Evolutionary conservation across 1,139 yeast species (phyloP).

Genomic region (Hansenula lynferdii): DNA sequence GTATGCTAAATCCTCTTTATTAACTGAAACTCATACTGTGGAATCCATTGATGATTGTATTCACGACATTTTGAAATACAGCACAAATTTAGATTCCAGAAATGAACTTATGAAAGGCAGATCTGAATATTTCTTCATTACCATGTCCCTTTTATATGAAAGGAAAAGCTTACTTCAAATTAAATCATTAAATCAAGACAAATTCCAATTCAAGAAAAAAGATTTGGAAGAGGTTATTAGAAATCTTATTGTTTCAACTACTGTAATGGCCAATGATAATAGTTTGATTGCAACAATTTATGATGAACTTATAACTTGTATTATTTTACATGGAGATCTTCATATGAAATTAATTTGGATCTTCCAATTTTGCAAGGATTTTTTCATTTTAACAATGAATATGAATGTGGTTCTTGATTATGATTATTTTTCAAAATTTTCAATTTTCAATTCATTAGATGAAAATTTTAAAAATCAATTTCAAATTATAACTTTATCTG

Average conservation of each 20-base stretch:
- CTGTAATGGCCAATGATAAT: conserved; percentile 32
- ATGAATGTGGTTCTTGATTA: not conserved
- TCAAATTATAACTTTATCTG: too few relatives aligned
- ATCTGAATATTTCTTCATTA: not conserved
- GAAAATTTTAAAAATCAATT: not conserved
- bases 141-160: not conserved
- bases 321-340: conserved; percentile 39
- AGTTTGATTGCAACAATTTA: conserved; percentile 28
- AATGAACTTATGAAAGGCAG: not conserved
- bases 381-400: conserved; percentile 11
- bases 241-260: conserved; percentile 30
- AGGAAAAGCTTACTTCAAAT: not conserved
- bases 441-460: not conserved
- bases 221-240: conserved; percentile 28
- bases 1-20: not conserved
- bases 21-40: not conserved
- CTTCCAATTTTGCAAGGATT: conserved; percentile 30
- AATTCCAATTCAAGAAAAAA: not conserved
- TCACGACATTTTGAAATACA: not conserved
- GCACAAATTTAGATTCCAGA: not conserved
- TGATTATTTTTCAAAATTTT: not conserved
- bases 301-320: conserved; percentile 35
- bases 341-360: conserved; percentile 39
- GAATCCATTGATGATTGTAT: not conserved
- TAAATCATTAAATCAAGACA: not conserved